These are phyloP conservation scores for Aureobasidium sp. DNA, from an alignment of 2,329 filamentous ascomycete species.

Conservation along the genomic window DNA sequence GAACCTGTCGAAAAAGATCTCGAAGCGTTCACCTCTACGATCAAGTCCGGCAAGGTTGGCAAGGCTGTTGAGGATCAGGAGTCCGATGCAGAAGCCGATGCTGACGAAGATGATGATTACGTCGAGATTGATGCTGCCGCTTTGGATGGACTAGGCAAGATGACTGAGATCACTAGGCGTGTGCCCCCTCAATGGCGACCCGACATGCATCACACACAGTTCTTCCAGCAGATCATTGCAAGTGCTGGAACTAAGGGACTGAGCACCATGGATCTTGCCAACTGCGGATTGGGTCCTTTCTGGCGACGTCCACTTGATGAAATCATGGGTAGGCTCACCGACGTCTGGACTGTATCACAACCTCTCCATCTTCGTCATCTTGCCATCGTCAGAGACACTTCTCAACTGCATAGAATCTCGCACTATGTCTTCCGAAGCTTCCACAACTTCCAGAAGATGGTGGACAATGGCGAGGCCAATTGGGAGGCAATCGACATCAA, in stretches of 20 bases:
- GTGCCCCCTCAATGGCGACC: slow-evolving; percentile 49
- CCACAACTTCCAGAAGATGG: slow-evolving; percentile 46
- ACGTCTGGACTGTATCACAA: slow-evolving; percentile 53
- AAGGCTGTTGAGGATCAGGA: slow-evolving; percentile 17
- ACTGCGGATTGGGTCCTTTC: slow-evolving; percentile 39
- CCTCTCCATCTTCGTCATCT: slow-evolving; percentile 51
- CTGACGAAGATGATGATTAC: slow-evolving; percentile 21
- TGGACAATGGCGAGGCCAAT: slow-evolving; percentile 41
- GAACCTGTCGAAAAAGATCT: slow-evolving; percentile 29
- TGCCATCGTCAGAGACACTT: slow-evolving; percentile 49
- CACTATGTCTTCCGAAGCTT: slow-evolving; percentile 52
- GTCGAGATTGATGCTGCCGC: slow-evolving; percentile 22
- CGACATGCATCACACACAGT: slow-evolving; percentile 45
- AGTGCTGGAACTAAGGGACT: slow-evolving; percentile 42
- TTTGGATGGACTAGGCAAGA: background rate
- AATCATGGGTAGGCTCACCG: slow-evolving; percentile 45
- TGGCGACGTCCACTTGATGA: slow-evolving; percentile 51
- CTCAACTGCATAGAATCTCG: slow-evolving; percentile 39
- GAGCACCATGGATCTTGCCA: slow-evolving; percentile 38
- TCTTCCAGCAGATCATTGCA: slow-evolving; percentile 45
- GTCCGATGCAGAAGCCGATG: slow-evolving; percentile 16
- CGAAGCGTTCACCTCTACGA: slow-evolving; percentile 19
- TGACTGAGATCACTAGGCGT: slow-evolving; percentile 21
- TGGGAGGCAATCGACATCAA: slow-evolving; percentile 44
- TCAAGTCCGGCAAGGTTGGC: background rate